A percentile compares a stretch with the other conserved stretches of the same genome.
phyloP scores from a whole-genome alignment of 139 green algal species.

The Chlamydomonas applanata region DNA sequence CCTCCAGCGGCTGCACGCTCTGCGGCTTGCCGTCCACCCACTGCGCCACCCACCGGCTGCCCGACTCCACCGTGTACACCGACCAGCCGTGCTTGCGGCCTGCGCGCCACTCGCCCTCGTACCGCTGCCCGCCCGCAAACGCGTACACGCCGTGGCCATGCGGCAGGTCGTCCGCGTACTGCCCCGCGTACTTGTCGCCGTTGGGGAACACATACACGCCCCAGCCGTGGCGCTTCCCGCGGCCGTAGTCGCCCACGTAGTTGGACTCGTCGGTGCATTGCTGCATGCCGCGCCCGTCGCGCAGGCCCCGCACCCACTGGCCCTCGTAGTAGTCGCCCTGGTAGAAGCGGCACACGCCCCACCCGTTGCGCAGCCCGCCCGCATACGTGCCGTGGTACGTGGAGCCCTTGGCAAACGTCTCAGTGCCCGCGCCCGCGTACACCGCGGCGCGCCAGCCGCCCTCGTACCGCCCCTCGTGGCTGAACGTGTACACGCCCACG shows the following conservation, averaged over 20 bases:
- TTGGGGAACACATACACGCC: conserved; percentile 73
- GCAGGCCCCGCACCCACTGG: conserved; percentile 53
- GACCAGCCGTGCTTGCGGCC: conserved; percentile 75
- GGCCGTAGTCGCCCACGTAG: conserved; percentile 63
- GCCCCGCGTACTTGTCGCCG: conserved; percentile 51
- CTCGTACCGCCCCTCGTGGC: conserved; percentile 47
- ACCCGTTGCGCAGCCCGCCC: conserved; percentile 56
- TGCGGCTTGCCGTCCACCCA: too few relatives aligned
- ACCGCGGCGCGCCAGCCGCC: conserved; percentile 54
- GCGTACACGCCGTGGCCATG: conserved; percentile 64
- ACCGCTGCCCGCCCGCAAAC: conserved; percentile 64
- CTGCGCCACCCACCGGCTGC: too few relatives aligned
- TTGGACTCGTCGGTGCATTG: conserved; percentile 74
- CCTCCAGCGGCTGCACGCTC: too few relatives aligned
- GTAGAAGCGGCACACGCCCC: conserved; percentile 66
- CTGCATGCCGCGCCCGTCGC: conserved; percentile 66
- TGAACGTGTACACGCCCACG: conserved; percentile 66
- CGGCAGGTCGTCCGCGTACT: conserved; percentile 52
- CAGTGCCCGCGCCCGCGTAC: conserved; percentile 59
- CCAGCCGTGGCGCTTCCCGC: conserved; percentile 64
- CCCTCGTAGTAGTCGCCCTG: conserved; percentile 75
- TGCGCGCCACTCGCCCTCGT: conserved; percentile 64
- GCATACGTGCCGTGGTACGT: conserved; percentile 56
- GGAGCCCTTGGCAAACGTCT: conserved; percentile 66
- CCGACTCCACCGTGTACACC: conserved; percentile 43